Evolutionary conservation across 768 basidiomycete genomes (phyloP), one percentile per base, ranked within the genome.

Genomic region (Leccinum incarnatum): DNA sequence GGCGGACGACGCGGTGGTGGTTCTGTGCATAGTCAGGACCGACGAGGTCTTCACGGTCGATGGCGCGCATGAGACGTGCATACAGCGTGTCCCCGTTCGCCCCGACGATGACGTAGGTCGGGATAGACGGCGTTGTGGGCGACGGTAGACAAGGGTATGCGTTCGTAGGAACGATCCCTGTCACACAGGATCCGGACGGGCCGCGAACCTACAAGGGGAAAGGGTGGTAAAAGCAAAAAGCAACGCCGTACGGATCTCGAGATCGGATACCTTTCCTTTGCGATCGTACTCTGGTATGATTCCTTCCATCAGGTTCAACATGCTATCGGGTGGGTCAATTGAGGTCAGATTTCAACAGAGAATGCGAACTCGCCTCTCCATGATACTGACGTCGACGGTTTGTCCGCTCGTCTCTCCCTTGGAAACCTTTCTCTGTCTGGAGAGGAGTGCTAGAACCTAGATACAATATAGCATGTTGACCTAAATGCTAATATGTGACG

Each of bases 281-380:
- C 87, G 83, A 67, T 88, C 86, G 56, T 86, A 88, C 70, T 87
- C 88, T 11, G 88, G 88, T 51, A 88, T 83, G 58, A 89, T 83
- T 2, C 88, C 87, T 65, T 89, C 88, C 88, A 88, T 89, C 51
- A 88, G 72, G 65, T 88, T 89, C 4, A 89, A 72, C 87, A 89
- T 88, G 65, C 87, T 89, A 10, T 36, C 25, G 48, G 14, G 55
- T 15, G 17, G 48, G 32, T 52, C 50, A 36, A 29, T 15, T 19
- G 21, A 53, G 15, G 15, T 5, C 27, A 1, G 4, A 36, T 14
- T 11, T 4, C 19, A 42, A 7, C 11, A 3, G 32, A 46, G 5
- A 40, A 15, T 12, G 3, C 23, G 11, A 15, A 46, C 65, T 47
- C 51, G 81, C 87, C 87, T 88, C 67, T 89, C 87, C 61, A 87